Base-by-base conservation (phyloP, 441 rosid species). In the Adansonia rubrostipa region DNA sequence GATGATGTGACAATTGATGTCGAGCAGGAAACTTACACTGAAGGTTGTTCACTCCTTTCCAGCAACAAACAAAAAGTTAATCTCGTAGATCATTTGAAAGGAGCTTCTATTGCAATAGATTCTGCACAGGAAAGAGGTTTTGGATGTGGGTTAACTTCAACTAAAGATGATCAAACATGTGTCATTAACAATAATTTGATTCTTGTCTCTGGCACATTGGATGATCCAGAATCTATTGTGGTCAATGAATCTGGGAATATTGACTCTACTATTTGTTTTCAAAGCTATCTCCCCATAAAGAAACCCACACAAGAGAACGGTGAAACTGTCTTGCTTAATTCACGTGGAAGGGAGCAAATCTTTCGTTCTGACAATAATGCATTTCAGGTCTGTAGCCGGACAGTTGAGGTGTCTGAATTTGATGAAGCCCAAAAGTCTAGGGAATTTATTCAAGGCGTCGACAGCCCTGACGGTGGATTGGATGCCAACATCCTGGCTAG, bases 311-410 rank as follows among this genome's bases (percentile, higher is more conserved):
- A 56, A 71, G 73, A 60, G 53, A 71, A 68, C 77, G 80, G 84
- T 17, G 81, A 82, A 75, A 70, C 71, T 36, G 44, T 69, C 51
- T 70, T 76, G 81, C 82, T 61, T 64, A 56, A 81, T 79, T 75
- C 80, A 57, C 78, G 75, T 80, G 81, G 85, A 44, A 71, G 58
- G 57, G 79, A 76, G 82, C 84, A 83, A 70, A 67, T 45, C 3
- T 62, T 79, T 77, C 73, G 75, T 36, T 71, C 71, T n/a, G 67
- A 81, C 80, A 78, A 75, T 70, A 69, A 68, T 71, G 63, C 71
- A 48, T 62, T 63, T 40, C 82, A 82, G 75, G 60, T 70, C 73
- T 82, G 85, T 78, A 54, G 48, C 47, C 78, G 48, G 48, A 58
- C 71, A 45, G 11, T 53, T 40, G 75, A 77, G 62, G 53, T 77